Base-by-base conservation (phyloP, 2,329 filamentous ascomycete genomes). In the Aphanocladium album region DNA sequence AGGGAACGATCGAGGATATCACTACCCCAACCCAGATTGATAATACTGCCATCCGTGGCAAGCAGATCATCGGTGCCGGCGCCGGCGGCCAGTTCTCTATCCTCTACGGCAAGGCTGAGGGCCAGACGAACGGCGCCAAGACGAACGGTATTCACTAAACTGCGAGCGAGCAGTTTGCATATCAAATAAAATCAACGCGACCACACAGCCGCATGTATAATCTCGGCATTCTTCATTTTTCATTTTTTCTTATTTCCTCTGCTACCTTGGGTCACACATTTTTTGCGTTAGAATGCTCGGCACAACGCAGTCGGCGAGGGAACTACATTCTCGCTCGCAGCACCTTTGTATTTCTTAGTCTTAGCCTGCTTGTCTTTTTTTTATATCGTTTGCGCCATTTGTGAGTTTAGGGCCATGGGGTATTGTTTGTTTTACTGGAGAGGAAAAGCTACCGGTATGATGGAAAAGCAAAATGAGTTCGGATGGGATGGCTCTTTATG, bases 41-140 rank as follows among this genome's bases (percentile, higher is more conserved):
- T 69, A 96, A 96, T 77, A 89, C 87, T 14, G 92, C 91, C 46
- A 84, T 95, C 30, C 83, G 86, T 33, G 90, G 85, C 46, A 87
- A 89, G 75, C 86, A 87, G 73, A 80, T 97, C 47, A 81, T 86
- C 37, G 91, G 83, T 75, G 90, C 89, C n/a, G 90, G 90, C 47
- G 89, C 89, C n/a, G 93, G 93, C 65, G 92, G 92, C 5, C 93
- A 97, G 71, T 97, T 86, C 73, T 89, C 87, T 1, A 75, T 90
- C 25, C 67, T 90, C n/a, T 79, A 81, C 11, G 81, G 81, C 57
- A 70, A 71, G 62, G 67, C 76, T 25, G 70, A 71, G 21, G 69
- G 64, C 37, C 61, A 63, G 25, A 62, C 62, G 25, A 60, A 68
- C 11, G 64, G 51, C 1, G 67, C 68, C 53, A 64, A 66, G 60